Evolutionary conservation across 495 filamentous ascomycete species (phyloP).

Genomic region (Penicillium paradoxum): DNA sequence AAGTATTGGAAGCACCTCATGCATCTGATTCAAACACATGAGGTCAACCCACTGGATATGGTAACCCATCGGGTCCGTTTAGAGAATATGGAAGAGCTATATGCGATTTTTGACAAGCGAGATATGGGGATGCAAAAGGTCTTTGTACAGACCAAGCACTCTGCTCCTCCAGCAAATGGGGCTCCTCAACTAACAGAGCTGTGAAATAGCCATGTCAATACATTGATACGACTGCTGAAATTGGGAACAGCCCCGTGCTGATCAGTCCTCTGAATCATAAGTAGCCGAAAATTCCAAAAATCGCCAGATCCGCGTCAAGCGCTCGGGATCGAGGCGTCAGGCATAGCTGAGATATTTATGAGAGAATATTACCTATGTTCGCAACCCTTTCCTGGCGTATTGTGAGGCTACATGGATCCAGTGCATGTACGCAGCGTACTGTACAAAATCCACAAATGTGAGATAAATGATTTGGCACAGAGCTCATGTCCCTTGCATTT

Average conservation of each 20-base stretch:
- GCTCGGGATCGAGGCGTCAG: too few species aligned
- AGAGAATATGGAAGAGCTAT: conserved; percentile 66
- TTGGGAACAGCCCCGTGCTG: not conserved
- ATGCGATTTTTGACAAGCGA: conserved; percentile 61
- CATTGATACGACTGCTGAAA: not conserved
- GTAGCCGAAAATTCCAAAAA: too few species aligned
- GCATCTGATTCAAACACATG: conserved; percentile 57
- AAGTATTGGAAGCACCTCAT: conserved; percentile 75
- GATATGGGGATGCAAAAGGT: conserved; percentile 64
- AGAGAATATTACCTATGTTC: too few species aligned
- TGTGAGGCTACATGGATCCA: too few species aligned
- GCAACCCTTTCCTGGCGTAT: too few species aligned
- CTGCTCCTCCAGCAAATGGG: conserved; percentile 46
- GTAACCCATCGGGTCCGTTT: conserved; percentile 69
- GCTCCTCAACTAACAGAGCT: conserved; percentile 45
- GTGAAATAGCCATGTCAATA: not conserved
- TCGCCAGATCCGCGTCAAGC: too few species aligned
- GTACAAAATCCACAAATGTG: too few species aligned
- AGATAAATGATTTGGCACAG: not conserved
- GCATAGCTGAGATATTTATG: too few species aligned
- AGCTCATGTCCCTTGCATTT: not conserved
- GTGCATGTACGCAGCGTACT: too few species aligned
- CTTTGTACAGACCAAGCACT: conserved; percentile 61
- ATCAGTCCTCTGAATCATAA: too few species aligned
- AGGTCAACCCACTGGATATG: conserved; percentile 74